Evolutionary conservation across 139 green algal genomes (phyloP).

Genomic region (Chlorella sp.): DNA sequence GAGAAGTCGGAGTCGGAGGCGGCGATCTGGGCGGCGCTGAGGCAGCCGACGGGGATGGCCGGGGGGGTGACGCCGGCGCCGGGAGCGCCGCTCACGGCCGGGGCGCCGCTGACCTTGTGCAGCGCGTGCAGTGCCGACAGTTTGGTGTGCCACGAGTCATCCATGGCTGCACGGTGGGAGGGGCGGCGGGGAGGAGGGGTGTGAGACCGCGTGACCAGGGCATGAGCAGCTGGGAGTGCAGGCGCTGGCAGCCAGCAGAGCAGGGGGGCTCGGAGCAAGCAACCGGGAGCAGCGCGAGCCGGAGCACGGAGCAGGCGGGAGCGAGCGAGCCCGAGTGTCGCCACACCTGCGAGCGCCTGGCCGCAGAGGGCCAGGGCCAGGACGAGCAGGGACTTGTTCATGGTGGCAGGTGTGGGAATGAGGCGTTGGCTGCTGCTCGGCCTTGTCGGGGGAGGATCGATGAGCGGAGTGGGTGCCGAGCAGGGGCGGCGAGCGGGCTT

Average conservation of each 20-base stretch:
- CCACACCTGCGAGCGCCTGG: not conserved
- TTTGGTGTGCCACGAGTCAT: no score
- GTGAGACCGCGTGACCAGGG: not conserved
- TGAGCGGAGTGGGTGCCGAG: not conserved
- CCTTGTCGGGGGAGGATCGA: not conserved
- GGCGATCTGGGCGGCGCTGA: not conserved
- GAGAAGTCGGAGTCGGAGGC: not conserved
- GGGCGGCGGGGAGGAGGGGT: not conserved
- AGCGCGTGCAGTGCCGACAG: no score
- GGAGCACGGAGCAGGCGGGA: not conserved
- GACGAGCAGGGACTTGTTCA: not conserved
- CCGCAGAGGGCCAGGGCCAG: not conserved
- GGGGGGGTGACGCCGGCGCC: not conserved
- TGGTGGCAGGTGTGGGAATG: not conserved
- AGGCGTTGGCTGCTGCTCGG: no score
- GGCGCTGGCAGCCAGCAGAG: not conserved
- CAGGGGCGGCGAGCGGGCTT: not conserved
- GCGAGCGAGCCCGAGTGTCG: not conserved
- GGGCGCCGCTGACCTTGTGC: not conserved
- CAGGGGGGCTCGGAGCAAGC: not conserved
- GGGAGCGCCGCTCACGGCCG: not conserved
- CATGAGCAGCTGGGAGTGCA: not conserved
- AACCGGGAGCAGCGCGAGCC: not conserved
- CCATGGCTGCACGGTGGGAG: not conserved
- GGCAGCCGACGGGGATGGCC: conserved; percentile 11